Evolutionary conservation across 768 basidiomycete genomes (phyloP).

Genomic region (Termitomyces sp.): DNA sequence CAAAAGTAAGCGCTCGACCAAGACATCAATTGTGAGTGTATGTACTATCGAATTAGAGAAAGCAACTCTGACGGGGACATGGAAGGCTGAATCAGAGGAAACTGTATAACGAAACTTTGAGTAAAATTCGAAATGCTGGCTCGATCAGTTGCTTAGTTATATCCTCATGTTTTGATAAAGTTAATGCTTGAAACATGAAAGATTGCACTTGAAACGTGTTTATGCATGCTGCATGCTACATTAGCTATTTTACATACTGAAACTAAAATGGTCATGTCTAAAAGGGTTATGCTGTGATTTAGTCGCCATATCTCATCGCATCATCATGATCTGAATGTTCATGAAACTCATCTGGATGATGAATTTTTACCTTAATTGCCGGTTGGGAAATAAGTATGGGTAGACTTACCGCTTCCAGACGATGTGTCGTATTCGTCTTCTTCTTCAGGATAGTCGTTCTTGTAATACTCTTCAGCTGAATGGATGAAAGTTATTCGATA

Average conservation of each 20-base stretch:
- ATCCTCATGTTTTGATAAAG: background rate
- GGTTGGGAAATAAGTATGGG: background rate
- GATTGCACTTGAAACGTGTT: background rate
- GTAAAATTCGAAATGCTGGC: background rate
- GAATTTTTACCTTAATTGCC: background rate
- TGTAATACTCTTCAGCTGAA: slow-evolving; percentile 77
- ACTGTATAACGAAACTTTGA: background rate
- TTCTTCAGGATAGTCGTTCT: slow-evolving; percentile 81
- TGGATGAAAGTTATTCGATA: background rate
- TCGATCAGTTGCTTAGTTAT: background rate
- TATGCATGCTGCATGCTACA: background rate
- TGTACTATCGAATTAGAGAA: background rate
- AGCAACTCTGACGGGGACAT: background rate
- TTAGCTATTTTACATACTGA: background rate
- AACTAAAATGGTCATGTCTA: background rate
- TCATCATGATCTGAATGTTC: slow-evolving; percentile 49
- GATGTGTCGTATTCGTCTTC: slow-evolving; percentile 47
- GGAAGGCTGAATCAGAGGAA: background rate
- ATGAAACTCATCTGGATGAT: slow-evolving; percentile 47
- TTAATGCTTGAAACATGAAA: background rate
- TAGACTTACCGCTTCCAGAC: slow-evolving; percentile 30
- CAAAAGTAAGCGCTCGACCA: slow-evolving; percentile 3
- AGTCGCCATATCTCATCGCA: slow-evolving; percentile 23
- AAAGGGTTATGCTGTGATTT: slow-evolving; percentile 2
- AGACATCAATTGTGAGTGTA: background rate